Conservation (phyloP, 2,329 filamentous ascomycete genomes). For the Cordyceps fumosorosea region DNA sequence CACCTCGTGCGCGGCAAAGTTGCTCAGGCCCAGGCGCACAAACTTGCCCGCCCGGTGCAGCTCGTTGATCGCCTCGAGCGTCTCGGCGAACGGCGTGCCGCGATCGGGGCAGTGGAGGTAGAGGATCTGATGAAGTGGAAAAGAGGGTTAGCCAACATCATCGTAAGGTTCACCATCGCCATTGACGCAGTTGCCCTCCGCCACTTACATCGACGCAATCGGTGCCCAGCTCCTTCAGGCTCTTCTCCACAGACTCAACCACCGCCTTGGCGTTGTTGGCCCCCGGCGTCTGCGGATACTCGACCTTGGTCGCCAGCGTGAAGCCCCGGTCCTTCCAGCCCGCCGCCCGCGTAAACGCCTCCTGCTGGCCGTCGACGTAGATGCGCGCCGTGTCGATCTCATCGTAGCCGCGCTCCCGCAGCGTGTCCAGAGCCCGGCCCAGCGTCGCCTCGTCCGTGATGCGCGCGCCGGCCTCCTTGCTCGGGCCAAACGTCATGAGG, state of each 20-base stretch:
- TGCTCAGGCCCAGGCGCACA: slow-evolving; percentile 69
- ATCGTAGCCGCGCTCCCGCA: slow-evolving; percentile 73
- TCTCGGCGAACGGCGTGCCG: slow-evolving; percentile 69
- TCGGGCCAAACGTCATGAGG: slow-evolving; percentile 77
- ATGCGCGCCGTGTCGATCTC: slow-evolving; percentile 78
- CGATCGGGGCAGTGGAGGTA: slow-evolving; percentile 44
- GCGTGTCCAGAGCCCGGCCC: slow-evolving; percentile 64
- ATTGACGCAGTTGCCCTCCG: not conserved
- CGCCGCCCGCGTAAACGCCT: slow-evolving; percentile 68
- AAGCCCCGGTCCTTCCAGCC: slow-evolving; percentile 75
- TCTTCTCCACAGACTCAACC: slow-evolving; percentile 58
- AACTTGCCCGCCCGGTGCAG: slow-evolving; percentile 85
- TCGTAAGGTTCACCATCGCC: too few species aligned
- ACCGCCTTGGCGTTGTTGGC: slow-evolving; percentile 58
- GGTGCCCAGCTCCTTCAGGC: slow-evolving; percentile 64
- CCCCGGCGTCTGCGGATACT: slow-evolving; percentile 55
- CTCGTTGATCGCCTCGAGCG: slow-evolving; percentile 69
- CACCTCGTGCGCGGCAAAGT: slow-evolving; percentile 83
- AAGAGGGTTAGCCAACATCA: not conserved
- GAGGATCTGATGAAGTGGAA: slow-evolving; percentile 23
- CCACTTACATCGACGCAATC: slow-evolving; percentile 60
- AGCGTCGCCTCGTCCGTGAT: slow-evolving; percentile 63
- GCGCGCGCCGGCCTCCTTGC: slow-evolving; percentile 55
- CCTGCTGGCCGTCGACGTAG: slow-evolving; percentile 68
- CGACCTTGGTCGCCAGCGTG: slow-evolving; percentile 68